Percentiles rank a stretch among this genome's conserved stretches.
Evolutionary conservation across 2,329 filamentous ascomycete species (phyloP).

Genomic region (Onygenales sp.): DNA sequence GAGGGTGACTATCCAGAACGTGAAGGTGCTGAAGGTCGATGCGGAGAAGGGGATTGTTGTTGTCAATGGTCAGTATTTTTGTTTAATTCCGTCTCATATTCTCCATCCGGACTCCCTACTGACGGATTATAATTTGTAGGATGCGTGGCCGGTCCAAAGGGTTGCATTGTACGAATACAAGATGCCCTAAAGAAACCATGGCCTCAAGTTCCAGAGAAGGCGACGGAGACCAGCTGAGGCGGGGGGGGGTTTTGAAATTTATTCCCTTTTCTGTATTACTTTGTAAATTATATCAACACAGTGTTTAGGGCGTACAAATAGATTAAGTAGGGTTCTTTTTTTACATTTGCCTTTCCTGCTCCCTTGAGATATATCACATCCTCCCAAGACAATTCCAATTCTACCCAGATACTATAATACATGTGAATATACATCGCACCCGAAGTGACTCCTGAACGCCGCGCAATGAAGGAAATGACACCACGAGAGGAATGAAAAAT

Average conservation of each 20-base stretch:
- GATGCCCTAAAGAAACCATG: slow-evolving; percentile 85
- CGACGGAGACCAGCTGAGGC: not conserved
- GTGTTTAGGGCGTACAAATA: not conserved
- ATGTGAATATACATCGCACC: not conserved
- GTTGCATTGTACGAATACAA: slow-evolving; percentile 72
- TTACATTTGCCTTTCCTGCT: not conserved
- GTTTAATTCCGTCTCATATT: not conserved
- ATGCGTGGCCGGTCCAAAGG: slow-evolving; percentile 78
- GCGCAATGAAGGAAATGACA: not conserved
- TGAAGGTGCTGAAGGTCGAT: slow-evolving; percentile 82
- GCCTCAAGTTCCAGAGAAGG: slow-evolving; percentile 50
- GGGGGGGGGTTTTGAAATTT: not conserved
- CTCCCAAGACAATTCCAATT: not conserved
- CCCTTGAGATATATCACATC: not conserved
- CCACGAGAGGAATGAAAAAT: not conserved
- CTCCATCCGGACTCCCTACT: not conserved
- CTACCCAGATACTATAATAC: not conserved
- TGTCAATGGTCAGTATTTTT: slow-evolving; percentile 56
- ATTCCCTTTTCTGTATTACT: slow-evolving; percentile 27
- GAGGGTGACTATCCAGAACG: slow-evolving; percentile 80
- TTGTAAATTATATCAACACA: slow-evolving; percentile 22
- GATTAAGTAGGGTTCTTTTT: not conserved
- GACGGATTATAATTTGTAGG: slow-evolving; percentile 30
- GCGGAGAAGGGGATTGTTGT: slow-evolving; percentile 78
- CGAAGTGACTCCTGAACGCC: not conserved